Evolutionary conservation across 2,329 filamentous ascomycete species (phyloP).

Genomic region (Cercospora nicotianae): DNA sequence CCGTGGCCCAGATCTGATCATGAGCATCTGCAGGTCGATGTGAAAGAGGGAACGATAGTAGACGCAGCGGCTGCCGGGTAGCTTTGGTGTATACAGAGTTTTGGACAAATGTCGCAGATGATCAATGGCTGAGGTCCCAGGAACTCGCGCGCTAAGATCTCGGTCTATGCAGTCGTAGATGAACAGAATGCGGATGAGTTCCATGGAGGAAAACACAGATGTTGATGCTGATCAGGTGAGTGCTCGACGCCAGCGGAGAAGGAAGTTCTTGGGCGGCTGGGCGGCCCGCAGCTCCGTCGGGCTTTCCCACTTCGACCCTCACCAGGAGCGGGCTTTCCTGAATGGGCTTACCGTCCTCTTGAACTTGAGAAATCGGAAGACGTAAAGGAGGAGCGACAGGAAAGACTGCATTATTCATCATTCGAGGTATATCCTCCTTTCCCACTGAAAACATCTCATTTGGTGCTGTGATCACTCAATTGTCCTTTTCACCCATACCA

Average conservation of each 20-base stretch:
- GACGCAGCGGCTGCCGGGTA: too few species aligned
- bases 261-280: neutral
- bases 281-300: neutral
- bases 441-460: neutral
- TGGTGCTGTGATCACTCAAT: neutral
- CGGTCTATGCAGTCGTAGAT: neutral
- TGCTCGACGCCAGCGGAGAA: neutral
- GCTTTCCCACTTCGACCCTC: neutral
- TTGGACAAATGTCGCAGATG: neutral
- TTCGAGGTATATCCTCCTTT: neutral
- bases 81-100: too few species aligned
- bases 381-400: neutral
- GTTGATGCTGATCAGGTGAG: neutral
- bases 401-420: neutral
- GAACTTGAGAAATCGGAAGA: neutral
- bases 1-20: neutral
- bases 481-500: neutral
- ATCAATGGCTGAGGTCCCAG: neutral
- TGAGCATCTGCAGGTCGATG: neutral
- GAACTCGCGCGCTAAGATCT: neutral
- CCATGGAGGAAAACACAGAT: neutral
- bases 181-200: neutral
- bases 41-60: neutral
- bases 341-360: neutral
- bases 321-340: neutral